Percentiles rank a stretch among this genome's conserved stretches.
These are phyloP conservation scores for Saccharomycopsis javanensis DNA, from an alignment of 805 yeast genomes.

Conservation along the genomic window DNA sequence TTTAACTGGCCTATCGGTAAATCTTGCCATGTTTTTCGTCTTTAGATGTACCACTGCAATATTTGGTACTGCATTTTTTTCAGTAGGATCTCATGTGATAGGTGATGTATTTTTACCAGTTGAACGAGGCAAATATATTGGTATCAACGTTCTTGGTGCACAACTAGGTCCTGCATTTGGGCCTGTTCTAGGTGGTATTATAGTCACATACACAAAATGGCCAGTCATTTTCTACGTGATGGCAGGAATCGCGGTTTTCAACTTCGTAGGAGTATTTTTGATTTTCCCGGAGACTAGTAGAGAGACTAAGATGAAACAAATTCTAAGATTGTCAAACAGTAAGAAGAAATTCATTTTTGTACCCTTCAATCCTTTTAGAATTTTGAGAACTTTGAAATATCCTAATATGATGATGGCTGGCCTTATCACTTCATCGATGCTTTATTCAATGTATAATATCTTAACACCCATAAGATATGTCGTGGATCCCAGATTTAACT, in stretches of 20 bases:
- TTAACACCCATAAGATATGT: constrained; percentile 48
- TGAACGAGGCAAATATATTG: constrained; percentile 43
- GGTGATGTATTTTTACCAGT: constrained; percentile 43
- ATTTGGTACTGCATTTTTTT: constrained; percentile 46
- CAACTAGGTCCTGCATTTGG: constrained; percentile 48
- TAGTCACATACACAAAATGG: constrained; percentile 43
- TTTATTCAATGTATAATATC: constrained; percentile 42
- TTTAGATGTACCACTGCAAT: constrained; percentile 42
- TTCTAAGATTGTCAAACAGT: constrained; percentile 24
- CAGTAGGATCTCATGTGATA: constrained; percentile 42
- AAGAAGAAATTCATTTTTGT: constrained; percentile 33
- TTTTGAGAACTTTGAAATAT: constrained; percentile 33
- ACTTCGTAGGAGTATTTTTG: constrained; percentile 29
- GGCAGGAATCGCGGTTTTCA: constrained; percentile 34
- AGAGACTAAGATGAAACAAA: constrained; percentile 25
- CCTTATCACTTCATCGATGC: constrained; percentile 31
- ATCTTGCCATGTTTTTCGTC: constrained; percentile 44
- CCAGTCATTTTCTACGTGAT: constrained; percentile 43
- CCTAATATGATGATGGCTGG: constrained; percentile 38
- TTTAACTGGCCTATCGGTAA: constrained; percentile 38
- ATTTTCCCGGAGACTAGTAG: constrained; percentile 39
- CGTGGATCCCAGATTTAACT: constrained; percentile 44
- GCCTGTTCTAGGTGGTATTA: constrained; percentile 43
- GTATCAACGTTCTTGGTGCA: constrained; percentile 39
- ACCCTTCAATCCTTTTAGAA: constrained; percentile 37